Evolutionary conservation across 257 asterid genomes (phyloP).

Genomic region (Solanum etuberosum): DNA sequence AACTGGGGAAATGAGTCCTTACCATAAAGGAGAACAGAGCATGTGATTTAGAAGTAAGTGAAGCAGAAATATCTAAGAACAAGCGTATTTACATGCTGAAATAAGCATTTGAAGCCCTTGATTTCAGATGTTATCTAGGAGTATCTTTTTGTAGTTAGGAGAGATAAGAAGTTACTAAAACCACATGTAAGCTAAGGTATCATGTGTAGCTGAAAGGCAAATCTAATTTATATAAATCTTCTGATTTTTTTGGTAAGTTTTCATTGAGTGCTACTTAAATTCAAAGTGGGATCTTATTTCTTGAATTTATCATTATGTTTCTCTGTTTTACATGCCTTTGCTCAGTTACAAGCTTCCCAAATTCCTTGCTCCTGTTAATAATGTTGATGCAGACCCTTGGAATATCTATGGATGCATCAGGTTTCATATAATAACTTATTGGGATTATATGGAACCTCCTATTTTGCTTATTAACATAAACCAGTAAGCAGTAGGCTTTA

Average conservation of each 20-base stretch:
- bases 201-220: background rate
- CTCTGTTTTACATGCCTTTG: background rate
- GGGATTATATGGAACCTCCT: background rate
- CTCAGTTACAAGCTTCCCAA: background rate
- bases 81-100: background rate
- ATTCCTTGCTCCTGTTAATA: background rate
- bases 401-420: background rate
- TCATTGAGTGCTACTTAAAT: background rate
- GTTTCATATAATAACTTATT: background rate
- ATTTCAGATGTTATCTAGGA: background rate
- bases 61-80: background rate
- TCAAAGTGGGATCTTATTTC: background rate
- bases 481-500: background rate
- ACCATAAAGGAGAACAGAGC: background rate
- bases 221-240: background rate
- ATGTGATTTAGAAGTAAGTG: background rate
- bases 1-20: background rate
- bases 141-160: background rate
- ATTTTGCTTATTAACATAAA: background rate
- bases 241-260: background rate
- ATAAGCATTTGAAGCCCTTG: background rate
- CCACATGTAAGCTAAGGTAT: background rate
- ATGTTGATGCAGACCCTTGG: background rate
- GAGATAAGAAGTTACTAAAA: background rate
- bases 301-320: background rate